Evolutionary conservation across 352 stramenopile genomes (phyloP).

Genomic region (Globisporangium iwayamae): DNA sequence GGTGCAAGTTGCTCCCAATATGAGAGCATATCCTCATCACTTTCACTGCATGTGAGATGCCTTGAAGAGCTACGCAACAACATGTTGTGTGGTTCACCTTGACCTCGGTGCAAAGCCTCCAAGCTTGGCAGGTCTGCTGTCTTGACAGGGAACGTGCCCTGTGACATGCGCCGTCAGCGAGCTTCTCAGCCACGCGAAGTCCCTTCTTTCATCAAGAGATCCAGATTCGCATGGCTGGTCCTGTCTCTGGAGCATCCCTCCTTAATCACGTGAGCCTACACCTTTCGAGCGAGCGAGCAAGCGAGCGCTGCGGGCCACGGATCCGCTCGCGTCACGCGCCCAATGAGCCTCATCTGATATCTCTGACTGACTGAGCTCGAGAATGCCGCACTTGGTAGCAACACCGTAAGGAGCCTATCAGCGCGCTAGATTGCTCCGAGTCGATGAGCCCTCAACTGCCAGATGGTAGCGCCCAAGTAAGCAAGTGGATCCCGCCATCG

Average conservation of each 20-base stretch:
- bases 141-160: slow-evolving; percentile 5
- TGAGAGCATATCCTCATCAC: neutral
- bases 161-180: neutral
- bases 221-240: slow-evolving; percentile 1
- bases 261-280: neutral
- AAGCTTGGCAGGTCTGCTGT: neutral
- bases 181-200: neutral
- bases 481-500: neutral
- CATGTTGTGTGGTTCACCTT: too few species aligned
- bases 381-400: too few species aligned
- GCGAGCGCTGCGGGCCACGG: neutral
- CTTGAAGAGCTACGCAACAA: neutral
- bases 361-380: neutral
- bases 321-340: neutral
- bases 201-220: neutral
- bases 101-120: neutral
- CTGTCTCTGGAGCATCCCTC: slow-evolving; percentile 12
- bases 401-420: slow-evolving; percentile 5
- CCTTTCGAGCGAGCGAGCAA: neutral
- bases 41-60: neutral
- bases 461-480: neutral
- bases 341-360: neutral
- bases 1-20: neutral
- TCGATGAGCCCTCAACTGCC: neutral
- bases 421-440: neutral